Evolutionary conservation across 352 stramenopile species (phyloP).

Genomic region (Pythium aristosporum): DNA sequence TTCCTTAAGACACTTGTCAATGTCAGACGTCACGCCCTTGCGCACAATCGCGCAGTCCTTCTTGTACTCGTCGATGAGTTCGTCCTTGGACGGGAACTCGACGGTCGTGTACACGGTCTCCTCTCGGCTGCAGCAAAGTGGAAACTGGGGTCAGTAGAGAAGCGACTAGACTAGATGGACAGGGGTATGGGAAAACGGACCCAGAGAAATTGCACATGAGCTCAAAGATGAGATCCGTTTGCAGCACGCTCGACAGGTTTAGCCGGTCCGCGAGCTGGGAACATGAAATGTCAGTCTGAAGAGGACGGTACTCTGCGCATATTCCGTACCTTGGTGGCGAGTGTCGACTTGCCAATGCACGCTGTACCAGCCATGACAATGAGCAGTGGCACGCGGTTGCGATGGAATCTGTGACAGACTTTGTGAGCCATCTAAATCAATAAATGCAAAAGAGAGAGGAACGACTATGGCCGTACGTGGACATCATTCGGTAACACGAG

Average conservation of each 20-base stretch:
- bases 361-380: conserved; percentile 83
- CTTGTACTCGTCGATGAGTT: conserved; percentile 66
- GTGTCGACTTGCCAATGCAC: conserved; percentile 84
- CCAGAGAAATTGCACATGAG: conserved; percentile 91
- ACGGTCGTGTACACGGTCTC: conserved; percentile 71
- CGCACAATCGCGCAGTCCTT: conserved; percentile 81
- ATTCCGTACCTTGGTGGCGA: conserved; percentile 77
- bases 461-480: conserved; percentile 37
- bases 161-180: no score
- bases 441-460: neutral
- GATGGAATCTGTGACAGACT: conserved; percentile 57
- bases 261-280: conserved; percentile 75
- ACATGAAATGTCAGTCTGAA: neutral
- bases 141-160: neutral
- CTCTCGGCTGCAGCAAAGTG: conserved; percentile 28
- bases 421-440: neutral
- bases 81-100: conserved; percentile 55
- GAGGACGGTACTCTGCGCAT: no score
- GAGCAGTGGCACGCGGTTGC: conserved; percentile 77
- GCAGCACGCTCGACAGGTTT: conserved; percentile 85
- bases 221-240: conserved; percentile 88
- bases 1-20: conserved; percentile 89
- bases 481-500: conserved; percentile 87
- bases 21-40: conserved; percentile 80
- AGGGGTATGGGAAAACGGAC: conserved; percentile 30